Percentiles rank a stretch among this genome's conserved stretches.
Evolutionary conservation across 257 asterid species (phyloP).

Genomic region (Solanum habrochaites): DNA sequence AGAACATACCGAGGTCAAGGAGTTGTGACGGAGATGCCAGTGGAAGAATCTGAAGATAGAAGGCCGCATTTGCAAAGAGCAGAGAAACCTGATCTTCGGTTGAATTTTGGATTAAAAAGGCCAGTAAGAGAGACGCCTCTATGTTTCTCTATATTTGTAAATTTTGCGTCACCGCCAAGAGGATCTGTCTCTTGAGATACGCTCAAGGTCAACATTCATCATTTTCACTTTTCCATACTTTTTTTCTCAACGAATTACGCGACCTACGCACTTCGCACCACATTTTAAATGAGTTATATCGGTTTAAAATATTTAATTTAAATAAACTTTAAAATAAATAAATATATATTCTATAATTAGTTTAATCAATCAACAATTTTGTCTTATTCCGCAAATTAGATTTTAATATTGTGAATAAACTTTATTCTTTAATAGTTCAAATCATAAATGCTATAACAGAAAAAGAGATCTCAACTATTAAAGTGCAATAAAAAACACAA

Average conservation of each 20-base stretch:
- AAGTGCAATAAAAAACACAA: no score
- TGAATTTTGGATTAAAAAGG: neutral
- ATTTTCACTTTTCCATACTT: neutral
- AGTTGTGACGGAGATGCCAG: conserved; percentile 19
- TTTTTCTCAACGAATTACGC: neutral
- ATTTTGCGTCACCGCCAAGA: neutral
- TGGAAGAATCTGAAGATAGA: conserved; percentile 31
- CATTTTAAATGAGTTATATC: neutral
- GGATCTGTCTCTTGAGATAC: neutral
- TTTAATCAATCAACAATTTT: neutral
- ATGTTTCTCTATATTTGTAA: neutral
- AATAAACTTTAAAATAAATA: neutral
- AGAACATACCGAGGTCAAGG: neutral
- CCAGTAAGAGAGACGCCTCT: neutral
- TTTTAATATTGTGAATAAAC: no score
- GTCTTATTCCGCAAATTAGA: no score
- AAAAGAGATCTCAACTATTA: no score
- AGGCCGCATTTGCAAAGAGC: conserved; percentile 34
- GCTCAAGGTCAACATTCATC: neutral
- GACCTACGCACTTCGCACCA: neutral
- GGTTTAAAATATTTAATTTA: no score
- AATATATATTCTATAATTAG: neutral
- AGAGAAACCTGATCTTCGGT: neutral
- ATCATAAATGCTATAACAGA: no score
- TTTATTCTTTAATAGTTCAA: no score